Evolutionary conservation across 306 rosid species (phyloP).

Genomic region (Prinsepia uniflora): DNA sequence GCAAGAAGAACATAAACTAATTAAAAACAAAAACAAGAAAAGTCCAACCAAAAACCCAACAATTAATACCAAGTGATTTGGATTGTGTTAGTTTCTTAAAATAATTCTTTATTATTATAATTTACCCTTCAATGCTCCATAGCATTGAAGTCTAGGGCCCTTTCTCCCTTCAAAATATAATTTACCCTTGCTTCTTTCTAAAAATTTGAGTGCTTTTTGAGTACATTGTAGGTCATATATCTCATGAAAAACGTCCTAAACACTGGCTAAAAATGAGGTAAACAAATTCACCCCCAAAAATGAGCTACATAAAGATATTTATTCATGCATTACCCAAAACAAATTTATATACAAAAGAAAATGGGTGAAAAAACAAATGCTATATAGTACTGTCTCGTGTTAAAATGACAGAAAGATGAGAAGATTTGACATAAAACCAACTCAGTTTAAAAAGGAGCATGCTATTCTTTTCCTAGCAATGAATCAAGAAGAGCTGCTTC

Average conservation of each 20-base stretch:
- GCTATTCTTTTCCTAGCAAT: constrained; percentile 58
- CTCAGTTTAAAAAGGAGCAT: not conserved
- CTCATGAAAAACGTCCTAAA: not conserved
- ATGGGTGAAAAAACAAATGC: not conserved
- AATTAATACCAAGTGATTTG: no score
- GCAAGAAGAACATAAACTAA: no score
- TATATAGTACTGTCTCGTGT: not conserved
- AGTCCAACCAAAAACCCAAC: no score
- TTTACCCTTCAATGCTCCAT: no score
- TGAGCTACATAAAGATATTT: not conserved
- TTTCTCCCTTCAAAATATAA: no score
- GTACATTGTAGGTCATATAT: not conserved
- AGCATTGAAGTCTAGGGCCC: no score
- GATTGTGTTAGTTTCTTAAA: no score
- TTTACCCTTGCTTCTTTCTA: not conserved
- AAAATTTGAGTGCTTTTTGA: not conserved
- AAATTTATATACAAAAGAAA: not conserved
- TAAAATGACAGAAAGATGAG: not conserved
- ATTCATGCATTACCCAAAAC: not conserved
- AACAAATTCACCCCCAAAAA: no score
- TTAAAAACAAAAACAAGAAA: no score
- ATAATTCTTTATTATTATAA: no score
- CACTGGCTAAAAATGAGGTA: not conserved
- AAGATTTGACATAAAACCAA: not conserved
- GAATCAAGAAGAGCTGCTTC: constrained; percentile 85